phyloP scores from a whole-genome alignment of 306 rosid genomes.

The Acmispon strigosus region DNA sequence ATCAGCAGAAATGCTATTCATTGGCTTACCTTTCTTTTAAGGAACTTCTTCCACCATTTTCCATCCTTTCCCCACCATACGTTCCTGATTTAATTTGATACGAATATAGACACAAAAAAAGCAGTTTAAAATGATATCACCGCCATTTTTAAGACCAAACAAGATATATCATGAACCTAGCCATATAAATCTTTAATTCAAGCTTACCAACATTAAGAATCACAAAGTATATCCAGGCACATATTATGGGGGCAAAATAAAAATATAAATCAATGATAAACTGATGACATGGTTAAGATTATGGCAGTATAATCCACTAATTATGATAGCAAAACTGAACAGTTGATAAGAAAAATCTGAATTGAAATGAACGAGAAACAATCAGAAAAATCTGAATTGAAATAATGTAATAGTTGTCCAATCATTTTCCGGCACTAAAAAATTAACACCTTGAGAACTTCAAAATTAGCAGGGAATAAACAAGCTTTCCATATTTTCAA shows the following conservation, averaged over 20 bases:
- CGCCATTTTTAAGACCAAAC: conserved; percentile 3
- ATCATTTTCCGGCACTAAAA: not conserved
- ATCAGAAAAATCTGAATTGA: not conserved
- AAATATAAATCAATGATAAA: not conserved
- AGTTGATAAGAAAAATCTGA: not conserved
- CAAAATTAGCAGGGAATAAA: not conserved
- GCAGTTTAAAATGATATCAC: conserved; percentile 11
- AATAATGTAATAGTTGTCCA: not conserved
- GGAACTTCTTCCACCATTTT: conserved; percentile 33
- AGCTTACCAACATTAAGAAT: not conserved
- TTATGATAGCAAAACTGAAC: not conserved
- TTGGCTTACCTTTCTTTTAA: conserved; percentile 41
- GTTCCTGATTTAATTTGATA: conserved; percentile 41
- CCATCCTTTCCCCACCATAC: conserved; percentile 21
- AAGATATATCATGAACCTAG: not conserved
- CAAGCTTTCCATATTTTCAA: conserved; percentile 1
- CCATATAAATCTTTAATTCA: conserved; percentile 8
- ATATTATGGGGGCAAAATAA: not conserved
- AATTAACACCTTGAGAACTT: conserved; percentile 6
- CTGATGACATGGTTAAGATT: not conserved
- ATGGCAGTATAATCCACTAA: not conserved
- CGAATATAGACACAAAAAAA: conserved; percentile 14
- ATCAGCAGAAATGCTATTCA: conserved; percentile 17
- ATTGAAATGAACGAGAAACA: not conserved
- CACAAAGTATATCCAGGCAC: not conserved